Base-by-base conservation (phyloP, 257 asterid genomes). In the Nyctanthes arbortristis region DNA sequence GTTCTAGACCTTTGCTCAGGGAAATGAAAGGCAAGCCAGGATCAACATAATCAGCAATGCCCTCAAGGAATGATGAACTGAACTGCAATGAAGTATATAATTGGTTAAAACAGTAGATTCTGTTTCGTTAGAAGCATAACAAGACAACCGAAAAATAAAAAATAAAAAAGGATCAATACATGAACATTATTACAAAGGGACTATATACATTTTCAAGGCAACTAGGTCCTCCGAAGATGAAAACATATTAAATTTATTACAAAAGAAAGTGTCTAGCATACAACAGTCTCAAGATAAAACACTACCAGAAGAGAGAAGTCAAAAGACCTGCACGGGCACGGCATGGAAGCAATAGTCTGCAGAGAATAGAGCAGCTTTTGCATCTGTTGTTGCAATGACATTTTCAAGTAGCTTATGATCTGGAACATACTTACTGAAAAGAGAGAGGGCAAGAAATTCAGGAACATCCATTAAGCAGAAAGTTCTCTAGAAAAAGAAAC, bases 331-430 rank as follows among this genome's bases (percentile, higher is more conserved):
- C 61, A 92, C 96, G 52, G 97, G 97, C 63, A 92, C 97, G 12
- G 97, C 96, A 77, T 92, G 96, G 78, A 89, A 88, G 83, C 97
- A 92, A 80, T 89, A 92, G 74, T 92, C 88, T 22, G 96, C 96
- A 83, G 84, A 88, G 67, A 63, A 80, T 54, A 92, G 76, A 79
- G 97, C 97, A 70, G 86, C 85, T 86, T 79, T 81, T 73, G 96
- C 96, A 84, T 89, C 90, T 61, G 89, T 87, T 40, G 96, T 92
- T 55, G 97, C 97, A 75, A 75, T 63, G 18, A 89, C 87, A 66
- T 92, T 91, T 71, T 79, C 87, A 2, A 96, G 96, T 75, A 92
- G 78, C 77, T 57, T 81, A 82, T 89, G 91, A 22, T 77, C 73
- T 16, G 97, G 92, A 66, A 92, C 89, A 81, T 92, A 92, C 79